Evolutionary conservation across 2,329 filamentous ascomycete species (phyloP).

Genomic region (Fusarium bulbicola): DNA sequence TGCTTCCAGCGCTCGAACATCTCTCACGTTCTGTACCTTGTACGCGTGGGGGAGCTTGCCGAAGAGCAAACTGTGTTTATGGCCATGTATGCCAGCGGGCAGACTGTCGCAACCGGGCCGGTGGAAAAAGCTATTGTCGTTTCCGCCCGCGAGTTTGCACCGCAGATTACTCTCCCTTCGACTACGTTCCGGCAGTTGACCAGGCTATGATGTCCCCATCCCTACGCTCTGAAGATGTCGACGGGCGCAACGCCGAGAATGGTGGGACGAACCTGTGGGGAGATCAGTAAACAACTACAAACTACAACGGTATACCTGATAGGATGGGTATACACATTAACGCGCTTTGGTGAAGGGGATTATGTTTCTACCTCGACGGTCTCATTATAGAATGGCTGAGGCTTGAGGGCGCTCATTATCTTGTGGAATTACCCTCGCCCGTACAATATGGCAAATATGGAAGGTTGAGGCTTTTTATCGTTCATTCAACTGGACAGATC

Average conservation of each 20-base stretch:
- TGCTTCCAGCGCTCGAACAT: constrained; percentile 23
- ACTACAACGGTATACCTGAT: not conserved
- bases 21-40: constrained; percentile 34
- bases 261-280: constrained; percentile 20
- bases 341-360: not conserved
- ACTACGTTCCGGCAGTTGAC: not conserved
- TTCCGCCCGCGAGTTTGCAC: constrained; percentile 24
- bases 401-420: not conserved
- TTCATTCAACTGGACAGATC: not conserved
- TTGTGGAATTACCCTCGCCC: not conserved
- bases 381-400: not conserved
- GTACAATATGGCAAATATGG: not conserved
- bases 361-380: not conserved
- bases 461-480: not conserved
- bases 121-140: constrained; percentile 29
- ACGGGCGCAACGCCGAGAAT: constrained; percentile 14
- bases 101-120: constrained; percentile 28
- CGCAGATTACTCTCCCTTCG: constrained; percentile 20
- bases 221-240: constrained; percentile 25
- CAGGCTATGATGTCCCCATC: constrained; percentile 10
- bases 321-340: constrained; percentile 13
- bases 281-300: not conserved
- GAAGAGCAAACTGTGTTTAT: constrained; percentile 22
- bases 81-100: constrained; percentile 36
- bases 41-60: constrained; percentile 19